A percentile compares a stretch with the other conserved stretches of the same genome.
Conservation (phyloP, 2,329 filamentous ascomycete genomes). For the Claviceps sp. region DNA sequence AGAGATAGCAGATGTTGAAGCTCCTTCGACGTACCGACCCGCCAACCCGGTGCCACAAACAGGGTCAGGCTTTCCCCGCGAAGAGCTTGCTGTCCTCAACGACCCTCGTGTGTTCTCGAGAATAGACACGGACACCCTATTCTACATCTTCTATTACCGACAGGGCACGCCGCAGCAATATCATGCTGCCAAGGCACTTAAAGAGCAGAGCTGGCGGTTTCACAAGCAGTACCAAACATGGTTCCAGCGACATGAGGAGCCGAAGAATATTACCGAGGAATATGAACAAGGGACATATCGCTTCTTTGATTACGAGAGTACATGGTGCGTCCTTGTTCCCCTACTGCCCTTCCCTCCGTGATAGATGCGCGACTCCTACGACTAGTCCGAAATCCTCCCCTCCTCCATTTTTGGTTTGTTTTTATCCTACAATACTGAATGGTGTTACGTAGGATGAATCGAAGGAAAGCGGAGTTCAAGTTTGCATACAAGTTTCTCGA, state of each 20-base stretch:
- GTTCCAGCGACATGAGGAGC: slow-evolving; percentile 97
- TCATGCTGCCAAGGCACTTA: slow-evolving; percentile 88
- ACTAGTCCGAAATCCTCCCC: not conserved
- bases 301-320: slow-evolving; percentile 99
- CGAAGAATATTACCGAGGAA: slow-evolving; percentile 96
- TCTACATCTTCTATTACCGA: slow-evolving; percentile 98
- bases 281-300: slow-evolving; percentile 98
- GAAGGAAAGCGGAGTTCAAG: slow-evolving; percentile 93
- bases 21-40: slow-evolving; percentile 72
- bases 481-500: slow-evolving; percentile 97
- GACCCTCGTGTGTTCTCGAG: slow-evolving; percentile 76
- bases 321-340: slow-evolving; percentile 56
- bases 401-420: not conserved
- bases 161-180: slow-evolving; percentile 95
- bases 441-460: slow-evolving; percentile 72
- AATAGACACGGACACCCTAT: slow-evolving; percentile 90
- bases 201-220: slow-evolving; percentile 97
- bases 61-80: slow-evolving; percentile 77
- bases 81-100: slow-evolving; percentile 83
- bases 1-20: slow-evolving; percentile 65
- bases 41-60: slow-evolving; percentile 64
- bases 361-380: not conserved
- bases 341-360: not conserved
- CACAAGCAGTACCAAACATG: slow-evolving; percentile 99
- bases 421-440: slow-evolving; percentile 8